Evolutionary conservation across 768 basidiomycete genomes (phyloP).

Genomic region (Hemileccinum impolitum): DNA sequence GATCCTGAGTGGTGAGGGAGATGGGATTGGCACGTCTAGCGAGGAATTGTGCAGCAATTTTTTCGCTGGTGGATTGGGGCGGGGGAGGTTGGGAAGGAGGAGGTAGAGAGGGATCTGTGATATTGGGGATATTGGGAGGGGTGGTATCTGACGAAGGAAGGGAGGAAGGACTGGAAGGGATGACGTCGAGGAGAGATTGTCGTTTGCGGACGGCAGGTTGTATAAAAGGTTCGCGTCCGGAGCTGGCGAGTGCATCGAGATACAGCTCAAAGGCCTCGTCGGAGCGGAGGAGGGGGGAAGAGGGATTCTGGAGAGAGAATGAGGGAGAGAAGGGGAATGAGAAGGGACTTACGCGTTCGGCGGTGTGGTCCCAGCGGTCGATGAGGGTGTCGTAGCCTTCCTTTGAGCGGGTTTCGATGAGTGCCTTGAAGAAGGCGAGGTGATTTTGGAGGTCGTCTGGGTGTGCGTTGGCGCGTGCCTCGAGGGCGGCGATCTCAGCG

Average conservation of each 20-base stretch:
- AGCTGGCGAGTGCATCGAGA: slow-evolving; percentile 59
- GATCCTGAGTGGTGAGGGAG: slow-evolving; percentile 6
- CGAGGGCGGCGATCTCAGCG: slow-evolving; percentile 67
- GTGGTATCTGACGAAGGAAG: slow-evolving; percentile 15
- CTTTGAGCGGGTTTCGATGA: slow-evolving; percentile 60
- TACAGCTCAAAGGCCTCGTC: slow-evolving; percentile 77
- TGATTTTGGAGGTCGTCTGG: slow-evolving; percentile 71
- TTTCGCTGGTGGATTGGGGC: slow-evolving; percentile 36
- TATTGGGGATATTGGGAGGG: slow-evolving; percentile 12
- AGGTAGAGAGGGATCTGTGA: slow-evolving; percentile 7
- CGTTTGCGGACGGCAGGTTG: slow-evolving; percentile 64
- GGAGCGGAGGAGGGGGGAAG: slow-evolving; percentile 67
- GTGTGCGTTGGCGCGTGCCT: slow-evolving; percentile 72
- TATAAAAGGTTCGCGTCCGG: slow-evolving; percentile 54
- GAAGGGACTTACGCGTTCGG: slow-evolving; percentile 66
- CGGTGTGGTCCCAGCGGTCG: slow-evolving; percentile 78
- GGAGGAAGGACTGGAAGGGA: background rate
- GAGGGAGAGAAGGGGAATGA: background rate
- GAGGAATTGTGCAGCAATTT: slow-evolving; percentile 41
- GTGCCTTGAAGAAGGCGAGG: slow-evolving; percentile 62
- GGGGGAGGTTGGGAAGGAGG: slow-evolving; percentile 5
- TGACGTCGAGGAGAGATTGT: slow-evolving; percentile 53
- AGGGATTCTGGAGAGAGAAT: slow-evolving; percentile 47
- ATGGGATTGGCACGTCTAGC: slow-evolving; percentile 21
- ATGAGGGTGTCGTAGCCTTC: slow-evolving; percentile 71